Conservation (phyloP, 148 eudicot genomes). For the Euryodendron excelsum region DNA sequence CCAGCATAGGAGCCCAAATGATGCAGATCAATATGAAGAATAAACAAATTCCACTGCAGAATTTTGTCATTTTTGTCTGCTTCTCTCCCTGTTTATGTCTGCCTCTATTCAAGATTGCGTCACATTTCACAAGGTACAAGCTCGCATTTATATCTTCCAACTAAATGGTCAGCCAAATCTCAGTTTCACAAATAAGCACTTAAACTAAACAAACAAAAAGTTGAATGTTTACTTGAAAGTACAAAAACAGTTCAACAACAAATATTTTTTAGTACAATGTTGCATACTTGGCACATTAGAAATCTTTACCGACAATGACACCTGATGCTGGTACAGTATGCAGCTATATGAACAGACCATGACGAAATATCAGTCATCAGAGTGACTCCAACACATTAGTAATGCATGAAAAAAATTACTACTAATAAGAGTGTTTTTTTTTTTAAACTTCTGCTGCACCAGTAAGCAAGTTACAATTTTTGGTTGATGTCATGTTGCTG, state of each 20-base stretch:
- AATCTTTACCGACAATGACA: not conserved
- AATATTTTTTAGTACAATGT: not conserved
- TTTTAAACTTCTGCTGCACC: no score
- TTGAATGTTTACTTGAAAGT: not conserved
- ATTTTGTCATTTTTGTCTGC: slow-evolving; percentile 86
- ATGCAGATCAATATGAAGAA: slow-evolving; percentile 87
- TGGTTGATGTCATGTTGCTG: not conserved
- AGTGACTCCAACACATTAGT: not conserved
- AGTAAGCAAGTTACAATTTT: not conserved
- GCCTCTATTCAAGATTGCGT: slow-evolving; percentile 76
- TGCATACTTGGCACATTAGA: slow-evolving; percentile 8
- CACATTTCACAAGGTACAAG: slow-evolving; percentile 97
- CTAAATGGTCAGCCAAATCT: slow-evolving; percentile 35
- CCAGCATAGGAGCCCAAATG: slow-evolving; percentile 99
- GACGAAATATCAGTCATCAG: not conserved
- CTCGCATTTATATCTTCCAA: slow-evolving; percentile 99
- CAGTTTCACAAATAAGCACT: slow-evolving; percentile 20
- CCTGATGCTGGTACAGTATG: no score
- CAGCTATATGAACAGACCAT: not conserved
- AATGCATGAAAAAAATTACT: not conserved
- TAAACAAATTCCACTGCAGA: slow-evolving; percentile 95
- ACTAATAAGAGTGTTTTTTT: no score
- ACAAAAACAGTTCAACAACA: not conserved
- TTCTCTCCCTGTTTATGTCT: slow-evolving; percentile 83
- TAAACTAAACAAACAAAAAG: slow-evolving; percentile 16